Evolutionary conservation across 805 yeast genomes (phyloP), one percentile per base, ranked within the genome.

Genomic region (Wickerhamiella slavikovae): DNA sequence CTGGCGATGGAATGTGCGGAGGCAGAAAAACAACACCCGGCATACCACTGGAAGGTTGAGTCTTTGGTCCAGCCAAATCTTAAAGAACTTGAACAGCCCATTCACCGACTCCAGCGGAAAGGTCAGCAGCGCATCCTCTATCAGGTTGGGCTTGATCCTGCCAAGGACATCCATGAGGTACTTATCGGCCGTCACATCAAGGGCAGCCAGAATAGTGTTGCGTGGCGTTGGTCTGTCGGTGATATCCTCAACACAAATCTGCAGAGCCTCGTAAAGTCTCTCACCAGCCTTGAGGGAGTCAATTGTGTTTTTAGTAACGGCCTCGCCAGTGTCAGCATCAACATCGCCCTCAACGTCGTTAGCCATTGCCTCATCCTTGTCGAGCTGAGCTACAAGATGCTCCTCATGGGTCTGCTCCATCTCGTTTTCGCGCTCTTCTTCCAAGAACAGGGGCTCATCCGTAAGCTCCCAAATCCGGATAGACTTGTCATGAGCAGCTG

Each of bases 241-340:
- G 24, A 78, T 53, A 40, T 82, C 94, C 29, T 66, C 68, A 12
- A 57, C 54, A 1, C 91, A 92, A 35, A 83, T 56, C 39, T 89
- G 95, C 29, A 85, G 55, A 0, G 95, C 94, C 48, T 85, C 96
- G 66, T 79, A 72, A 28, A 85, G 53, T 44, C 73, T 73, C 52
- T 85, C 98, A 38, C 96, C 93, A 1, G 94, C 89, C 51, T 85
- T 85, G 45, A 89, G 62, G 2, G 94, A 76, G 44, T 89, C 98
- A 47, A 72, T 58, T 0, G 93, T 80, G 51, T 83, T 93, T 42
- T 73, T 72, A 21, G 68, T 63, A 12, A 79, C 95, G 31, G 64
- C 64, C 13, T 38, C 47, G 4, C 65, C 61, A 3, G 64, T 71
- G 29, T 67, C 76, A 2, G 43, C 58, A 9, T 47, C 59, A 7